Evolutionary conservation across 768 basidiomycete genomes (phyloP), one percentile per base, ranked within the genome.

Genomic region (Clavaria fumosa): DNA sequence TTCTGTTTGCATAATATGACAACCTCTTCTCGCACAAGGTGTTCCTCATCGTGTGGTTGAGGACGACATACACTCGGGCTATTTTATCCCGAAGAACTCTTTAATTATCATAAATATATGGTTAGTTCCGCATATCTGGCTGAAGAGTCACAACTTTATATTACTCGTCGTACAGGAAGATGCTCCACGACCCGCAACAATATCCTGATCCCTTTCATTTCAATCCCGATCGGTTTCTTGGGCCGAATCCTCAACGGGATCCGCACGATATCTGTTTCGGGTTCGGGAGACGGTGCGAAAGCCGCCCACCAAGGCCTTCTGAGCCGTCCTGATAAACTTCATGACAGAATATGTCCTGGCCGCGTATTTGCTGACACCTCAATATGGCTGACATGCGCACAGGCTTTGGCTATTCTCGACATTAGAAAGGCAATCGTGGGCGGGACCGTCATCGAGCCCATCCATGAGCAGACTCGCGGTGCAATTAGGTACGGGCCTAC

Each of bases 231-330:
- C 69, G 77, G 21, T 78, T 70, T 53, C 57, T 78, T 22, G 55
- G 60, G 50, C 55, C 53, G 14, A 62, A 58, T 42, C 64, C 64
- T 21, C 70, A 77, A 47, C 51, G 47, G 14, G 75, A 78, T 52
- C 73, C 76, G 42, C 70, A 69, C 38, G 62, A 62, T 34, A 50
- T 74, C 33, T 74, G 70, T 47, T 82, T 79, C 54, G 78, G 78
- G 5, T 82, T 78, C 48, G 78, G 78, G 34, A 61, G 78, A 55
- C 67, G 78, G 67, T 66, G 42, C 43, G n/a, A n/a, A n/a, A n/a
- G n/a, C n/a, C n/a, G n/a, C n/a, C n/a, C n/a, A n/a, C n/a, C n/a
- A n/a, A n/a, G n/a, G n/a, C n/a, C n/a, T n/a, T n/a, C n/a, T n/a
- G n/a, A n/a, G n/a, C n/a, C n/a, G n/a, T n/a, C n/a, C n/a, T n/a